Base-by-base conservation (phyloP, 345 rosid species). In the Trapa incisa region DNA sequence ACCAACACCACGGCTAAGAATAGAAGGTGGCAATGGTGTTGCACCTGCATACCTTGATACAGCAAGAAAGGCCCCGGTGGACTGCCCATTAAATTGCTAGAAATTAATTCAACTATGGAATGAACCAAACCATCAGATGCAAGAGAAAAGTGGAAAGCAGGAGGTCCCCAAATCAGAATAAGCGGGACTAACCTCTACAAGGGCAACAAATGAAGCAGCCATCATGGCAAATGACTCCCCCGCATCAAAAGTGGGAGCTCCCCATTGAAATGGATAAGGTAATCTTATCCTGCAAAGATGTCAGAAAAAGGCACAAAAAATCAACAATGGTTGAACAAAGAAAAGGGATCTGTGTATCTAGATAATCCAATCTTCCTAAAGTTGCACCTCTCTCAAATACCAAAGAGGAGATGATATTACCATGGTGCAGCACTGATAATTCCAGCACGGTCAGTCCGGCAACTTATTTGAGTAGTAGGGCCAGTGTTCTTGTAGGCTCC, bases 201-300 rank as follows among this genome's bases (percentile, higher is more conserved):
- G 90, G 35, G 97, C 83, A 50, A 88, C 96, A 69, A 93, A 90
- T 54, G 98, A 93, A 79, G 82, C 68, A 69, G 88, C 84, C 98
- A 93, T 93, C 98, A 93, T 93, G 53, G 96, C 97, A 63, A 93
- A 93, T 61, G 94, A 76, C 83, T 93, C 98, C 72, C 98, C 98
- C 0, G 98, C 98, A 76, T 93, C 88, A 71, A 93, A 93, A 32
- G 95, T 79, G 66, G 98, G 98, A 72, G 98, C 87, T 76, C 98
- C 98, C 98, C 97, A 93, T 77, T 93, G 98, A 75, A 93, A 93
- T 50, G 98, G 98, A 75, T 90, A 93, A 63, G 98, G 97, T 47
- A 90, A 86, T 79, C 97, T 80, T 77, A 93, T 93, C 98, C 97
- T 93, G 73, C 63, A 58, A 65, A 80, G 15, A 70, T 60, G 57